phyloP scores from a whole-genome alignment of 176 grass and related monocot species.

The Pharus latifolius region DNA sequence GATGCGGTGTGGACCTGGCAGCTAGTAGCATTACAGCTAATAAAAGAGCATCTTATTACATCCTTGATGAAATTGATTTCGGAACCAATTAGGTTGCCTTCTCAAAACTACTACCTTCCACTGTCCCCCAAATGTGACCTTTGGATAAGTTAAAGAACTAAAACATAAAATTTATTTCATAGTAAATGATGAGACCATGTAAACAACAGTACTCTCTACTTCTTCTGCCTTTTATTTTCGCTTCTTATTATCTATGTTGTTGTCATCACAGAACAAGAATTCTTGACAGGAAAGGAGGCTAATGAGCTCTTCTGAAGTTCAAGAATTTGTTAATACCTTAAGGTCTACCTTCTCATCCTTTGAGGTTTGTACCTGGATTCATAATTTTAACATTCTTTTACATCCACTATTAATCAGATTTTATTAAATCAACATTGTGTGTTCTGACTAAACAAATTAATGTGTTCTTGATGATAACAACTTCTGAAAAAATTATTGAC shows the following conservation, averaged over 20 bases:
- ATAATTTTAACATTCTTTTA: not conserved
- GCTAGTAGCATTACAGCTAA: not conserved
- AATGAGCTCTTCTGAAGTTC: slow-evolving; percentile 51
- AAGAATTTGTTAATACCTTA: slow-evolving; percentile 64
- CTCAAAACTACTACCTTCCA: slow-evolving; percentile 2
- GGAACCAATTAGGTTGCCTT: slow-evolving; percentile 22
- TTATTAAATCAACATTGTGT: not conserved
- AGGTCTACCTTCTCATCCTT: slow-evolving; percentile 72
- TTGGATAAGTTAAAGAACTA: not conserved
- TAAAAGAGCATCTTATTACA: not conserved
- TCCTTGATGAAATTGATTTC: not conserved
- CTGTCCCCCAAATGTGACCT: not conserved
- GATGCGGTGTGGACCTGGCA: not conserved
- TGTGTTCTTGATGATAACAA: not conserved
- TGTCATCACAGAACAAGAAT: not conserved
- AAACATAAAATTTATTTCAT: not conserved
- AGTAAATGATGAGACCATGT: not conserved
- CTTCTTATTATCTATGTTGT: not conserved
- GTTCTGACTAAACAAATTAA: not conserved
- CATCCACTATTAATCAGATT: not conserved
- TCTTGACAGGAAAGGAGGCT: slow-evolving; percentile 49
- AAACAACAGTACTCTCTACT: not conserved
- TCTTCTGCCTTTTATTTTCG: not conserved
- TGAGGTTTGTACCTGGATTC: slow-evolving; percentile 38
- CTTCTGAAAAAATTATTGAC: not conserved